Evolutionary conservation across 2,329 filamentous ascomycete genomes (phyloP).

Genomic region (Microascus cirrosus): DNA sequence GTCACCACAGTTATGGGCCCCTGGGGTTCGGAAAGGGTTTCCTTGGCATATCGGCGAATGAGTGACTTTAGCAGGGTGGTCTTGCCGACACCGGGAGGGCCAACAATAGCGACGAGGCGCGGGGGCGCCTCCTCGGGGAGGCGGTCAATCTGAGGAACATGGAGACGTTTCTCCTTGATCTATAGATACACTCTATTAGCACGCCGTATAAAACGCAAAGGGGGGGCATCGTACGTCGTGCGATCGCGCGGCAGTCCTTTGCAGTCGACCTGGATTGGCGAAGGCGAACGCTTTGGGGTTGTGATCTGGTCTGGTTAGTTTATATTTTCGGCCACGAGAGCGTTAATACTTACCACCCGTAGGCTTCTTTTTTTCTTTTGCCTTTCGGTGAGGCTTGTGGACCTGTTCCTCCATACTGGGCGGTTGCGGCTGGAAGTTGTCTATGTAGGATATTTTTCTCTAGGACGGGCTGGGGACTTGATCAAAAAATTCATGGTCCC

Average conservation of each 20-base stretch:
- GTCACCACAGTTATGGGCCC: slow-evolving; percentile 94
- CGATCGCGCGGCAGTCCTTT: slow-evolving; percentile 61
- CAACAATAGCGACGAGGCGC: slow-evolving; percentile 85
- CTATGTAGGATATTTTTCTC: neutral
- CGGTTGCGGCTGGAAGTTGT: neutral
- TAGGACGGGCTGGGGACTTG: neutral
- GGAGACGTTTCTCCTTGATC: slow-evolving; percentile 91
- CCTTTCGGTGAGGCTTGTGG: slow-evolving; percentile 75
- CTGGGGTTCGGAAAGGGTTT: slow-evolving; percentile 78
- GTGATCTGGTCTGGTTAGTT: slow-evolving; percentile 35
- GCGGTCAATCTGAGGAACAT: slow-evolving; percentile 93
- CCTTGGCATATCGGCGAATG: slow-evolving; percentile 89
- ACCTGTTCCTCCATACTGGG: slow-evolving; percentile 66
- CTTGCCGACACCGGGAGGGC: slow-evolving; percentile 89
- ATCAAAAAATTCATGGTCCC: neutral
- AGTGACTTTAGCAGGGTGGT: slow-evolving; percentile 92
- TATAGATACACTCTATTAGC: slow-evolving; percentile 22
- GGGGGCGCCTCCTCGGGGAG: slow-evolving; percentile 92
- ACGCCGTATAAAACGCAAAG: neutral
- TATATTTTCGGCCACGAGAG: neutral
- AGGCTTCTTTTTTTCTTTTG: slow-evolving; percentile 73
- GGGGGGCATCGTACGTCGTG: slow-evolving; percentile 45
- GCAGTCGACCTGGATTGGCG: slow-evolving; percentile 68
- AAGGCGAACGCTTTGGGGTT: slow-evolving; percentile 91
- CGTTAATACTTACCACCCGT: slow-evolving; percentile 38